These are phyloP conservation scores for Plasmodium inui DNA, from an alignment of 169 alveolate species.

Conservation along the genomic window DNA sequence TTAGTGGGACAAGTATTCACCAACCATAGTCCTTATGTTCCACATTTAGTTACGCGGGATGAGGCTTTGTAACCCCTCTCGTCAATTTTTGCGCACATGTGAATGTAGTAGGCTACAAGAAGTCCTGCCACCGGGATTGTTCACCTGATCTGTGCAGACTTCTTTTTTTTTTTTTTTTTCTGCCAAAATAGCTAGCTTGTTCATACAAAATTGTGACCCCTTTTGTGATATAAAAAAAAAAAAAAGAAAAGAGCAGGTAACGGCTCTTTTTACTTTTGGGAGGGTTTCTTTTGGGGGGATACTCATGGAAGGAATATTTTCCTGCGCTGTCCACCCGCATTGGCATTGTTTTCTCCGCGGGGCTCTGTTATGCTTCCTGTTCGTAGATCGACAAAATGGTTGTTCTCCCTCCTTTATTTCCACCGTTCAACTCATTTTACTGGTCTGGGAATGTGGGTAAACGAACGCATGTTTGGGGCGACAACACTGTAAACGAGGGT, in stretches of 20 bases:
- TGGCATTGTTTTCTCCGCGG: background rate
- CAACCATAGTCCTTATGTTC: background rate
- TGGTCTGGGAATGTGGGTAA: background rate
- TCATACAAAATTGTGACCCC: conserved; percentile 1
- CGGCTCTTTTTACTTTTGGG: background rate
- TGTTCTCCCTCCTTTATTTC: background rate
- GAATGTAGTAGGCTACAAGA: background rate
- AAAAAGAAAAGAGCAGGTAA: background rate
- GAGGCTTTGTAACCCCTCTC: background rate
- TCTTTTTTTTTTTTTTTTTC: background rate
- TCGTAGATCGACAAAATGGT: background rate
- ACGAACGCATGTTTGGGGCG: background rate
- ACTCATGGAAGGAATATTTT: background rate
- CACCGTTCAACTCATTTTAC: background rate
- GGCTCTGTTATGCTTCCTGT: background rate
- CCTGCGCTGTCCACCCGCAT: background rate
- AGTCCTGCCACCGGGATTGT: background rate
- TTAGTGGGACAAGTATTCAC: background rate
- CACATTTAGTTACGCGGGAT: background rate
- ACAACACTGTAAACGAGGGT: background rate
- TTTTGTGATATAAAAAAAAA: background rate
- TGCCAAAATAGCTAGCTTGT: background rate
- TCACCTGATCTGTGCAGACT: background rate
- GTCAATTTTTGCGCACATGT: background rate
- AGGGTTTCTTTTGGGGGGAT: background rate